phyloP scores from a whole-genome alignment of 2,329 filamentous ascomycete genomes.

The Pseudogymnoascus sp. region DNA sequence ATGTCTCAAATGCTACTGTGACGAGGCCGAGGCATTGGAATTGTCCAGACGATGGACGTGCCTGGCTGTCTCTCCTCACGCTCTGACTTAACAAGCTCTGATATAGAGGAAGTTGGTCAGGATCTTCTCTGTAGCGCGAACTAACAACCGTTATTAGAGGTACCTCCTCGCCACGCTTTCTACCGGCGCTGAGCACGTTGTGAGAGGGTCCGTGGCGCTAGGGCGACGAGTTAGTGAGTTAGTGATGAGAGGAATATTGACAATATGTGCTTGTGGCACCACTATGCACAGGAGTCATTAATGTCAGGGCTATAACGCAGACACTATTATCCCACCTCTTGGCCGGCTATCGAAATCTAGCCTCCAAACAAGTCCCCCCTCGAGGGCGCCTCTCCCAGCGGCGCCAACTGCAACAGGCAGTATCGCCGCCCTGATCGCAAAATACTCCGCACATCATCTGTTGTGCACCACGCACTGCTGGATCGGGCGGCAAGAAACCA shows the following conservation, averaged over 20 bases:
- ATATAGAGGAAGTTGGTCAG: not conserved
- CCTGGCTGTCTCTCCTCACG: not conserved
- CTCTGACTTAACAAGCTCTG: conserved; percentile 1
- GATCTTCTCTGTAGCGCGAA: not conserved
- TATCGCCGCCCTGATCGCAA: not conserved
- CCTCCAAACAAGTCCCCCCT: not conserved
- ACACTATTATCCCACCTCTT: not conserved
- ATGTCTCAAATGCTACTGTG: conserved; percentile 1
- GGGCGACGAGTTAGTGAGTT: not conserved
- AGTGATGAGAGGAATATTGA: not conserved
- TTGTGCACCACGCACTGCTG: not conserved
- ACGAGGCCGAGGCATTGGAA: not conserved
- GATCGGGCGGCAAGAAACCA: not conserved
- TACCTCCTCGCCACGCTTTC: not conserved
- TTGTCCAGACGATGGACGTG: not conserved
- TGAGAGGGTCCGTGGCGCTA: not conserved
- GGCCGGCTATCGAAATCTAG: not conserved
- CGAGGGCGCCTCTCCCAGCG: not conserved
- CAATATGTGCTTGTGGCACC: not conserved
- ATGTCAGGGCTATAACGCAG: not conserved
- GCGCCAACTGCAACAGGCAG: not conserved
- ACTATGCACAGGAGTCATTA: conserved; percentile 1
- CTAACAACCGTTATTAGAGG: not conserved
- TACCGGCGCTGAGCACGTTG: not conserved
- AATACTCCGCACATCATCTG: not conserved